Conservation (phyloP, 2,329 filamentous ascomycete species). For the Colletotrichum musicola region DNA sequence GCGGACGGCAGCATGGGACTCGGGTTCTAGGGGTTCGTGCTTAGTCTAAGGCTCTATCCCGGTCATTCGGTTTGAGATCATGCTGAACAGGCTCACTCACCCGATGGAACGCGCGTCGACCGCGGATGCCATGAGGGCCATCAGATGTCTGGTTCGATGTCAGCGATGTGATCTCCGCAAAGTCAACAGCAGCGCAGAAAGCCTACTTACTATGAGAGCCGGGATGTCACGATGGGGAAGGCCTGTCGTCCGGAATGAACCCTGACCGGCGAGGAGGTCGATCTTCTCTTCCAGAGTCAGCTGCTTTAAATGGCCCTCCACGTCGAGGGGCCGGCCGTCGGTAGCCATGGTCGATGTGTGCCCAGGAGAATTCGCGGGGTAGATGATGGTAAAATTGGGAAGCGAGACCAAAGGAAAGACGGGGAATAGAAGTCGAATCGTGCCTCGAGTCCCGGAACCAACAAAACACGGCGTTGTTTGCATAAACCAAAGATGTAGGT, state of each 20-base stretch:
- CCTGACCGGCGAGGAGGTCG: slow-evolving; percentile 37
- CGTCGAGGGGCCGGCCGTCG: slow-evolving; percentile 13
- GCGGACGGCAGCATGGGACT: slow-evolving; percentile 44
- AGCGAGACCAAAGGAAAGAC: background rate
- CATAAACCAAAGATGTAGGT: too few relatives aligned
- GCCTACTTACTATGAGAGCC: slow-evolving; percentile 18
- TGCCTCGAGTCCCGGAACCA: too few relatives aligned
- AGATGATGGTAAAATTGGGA: too few relatives aligned
- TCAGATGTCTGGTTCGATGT: slow-evolving; percentile 17
- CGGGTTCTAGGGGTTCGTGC: slow-evolving; percentile 34
- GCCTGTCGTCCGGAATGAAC: slow-evolving; percentile 35
- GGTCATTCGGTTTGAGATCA: background rate
- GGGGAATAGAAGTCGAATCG: background rate
- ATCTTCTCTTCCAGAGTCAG: slow-evolving; percentile 41
- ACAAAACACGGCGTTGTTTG: too few relatives aligned
- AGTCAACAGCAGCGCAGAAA: too few relatives aligned
- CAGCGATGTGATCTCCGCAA: background rate
- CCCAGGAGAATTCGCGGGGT: background rate
- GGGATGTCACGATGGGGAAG: slow-evolving; percentile 37
- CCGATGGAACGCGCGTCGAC: slow-evolving; percentile 27
- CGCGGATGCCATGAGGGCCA: slow-evolving; percentile 34
- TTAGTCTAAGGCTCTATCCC: background rate
- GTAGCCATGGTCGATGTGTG: background rate
- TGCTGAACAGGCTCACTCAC: background rate
- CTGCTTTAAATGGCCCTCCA: slow-evolving; percentile 33